Evolutionary conservation across 2,329 filamentous ascomycete genomes (phyloP), one percentile per base, ranked within the genome.

Genomic region (Ceratocystis papillata): DNA sequence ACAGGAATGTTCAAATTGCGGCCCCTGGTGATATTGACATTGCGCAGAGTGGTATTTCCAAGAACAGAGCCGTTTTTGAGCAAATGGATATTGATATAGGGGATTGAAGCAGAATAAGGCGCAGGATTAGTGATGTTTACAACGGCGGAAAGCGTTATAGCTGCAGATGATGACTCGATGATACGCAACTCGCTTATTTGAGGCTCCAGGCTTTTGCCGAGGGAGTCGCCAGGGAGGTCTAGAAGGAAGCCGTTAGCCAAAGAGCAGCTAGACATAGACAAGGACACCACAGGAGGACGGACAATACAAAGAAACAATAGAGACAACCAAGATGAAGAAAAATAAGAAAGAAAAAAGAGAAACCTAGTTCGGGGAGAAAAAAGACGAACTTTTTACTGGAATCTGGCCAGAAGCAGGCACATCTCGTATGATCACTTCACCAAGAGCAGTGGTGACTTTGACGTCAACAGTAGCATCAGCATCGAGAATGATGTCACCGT

Each of bases 51-150:
- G 12, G 88, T 86, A 73, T 93, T 87, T 41, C 89, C 94, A 44
- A 99, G 78, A 6, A 88, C 74, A 0, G 87, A 87, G 10, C 81
- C 84, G 71, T 95, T 92, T 71, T 84, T 85, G 37, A 89, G 74
- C 53, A 97, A 77, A 69, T 91, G 84, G 55, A 96, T 81, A 73
- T 88, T 91, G 69, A 90, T 76, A 69, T 85, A 93, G 1, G 93
- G 93, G n/a, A 97, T 79, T 1, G 79, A 79, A 3, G 90, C 92
- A 3, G 89, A 86, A 74, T 97, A 96, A 3, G 86, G 82, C 0
- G 92, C 96, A 1, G 93, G 92, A 72, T 99, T 99, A 3, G 89
- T 95, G 68, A 96, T 81, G 73, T 94, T 96, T 71, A 96, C 80
- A 48, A 79, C 76, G 15, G 89, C 88, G 71, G 85, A 80, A 45